phyloP scores from a whole-genome alignment of 306 rosid genomes.

The cucumber (Cucumis sativus) region Cucumber_9930_V3 NC_026658.2:3267501-3268000 shows the following conservation, averaged over 20 bases:
- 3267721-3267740: slow-evolving; percentile 82
- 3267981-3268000: not conserved
- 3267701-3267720: slow-evolving; percentile 28
- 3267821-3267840: slow-evolving; percentile 77
- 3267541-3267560: slow-evolving; percentile 80
- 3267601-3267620: slow-evolving; percentile 8
- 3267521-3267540: slow-evolving; percentile 90
- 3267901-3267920: slow-evolving; percentile 59
- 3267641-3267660: not conserved
- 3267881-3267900: slow-evolving; percentile 76
- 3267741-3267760: slow-evolving; percentile 96
- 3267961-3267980: slow-evolving; percentile 41
- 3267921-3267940: slow-evolving; percentile 82
- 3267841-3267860: slow-evolving; percentile 75
- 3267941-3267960: slow-evolving; percentile 79
- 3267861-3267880: slow-evolving; percentile 71
- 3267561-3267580: slow-evolving; percentile 19
- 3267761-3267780: slow-evolving; percentile 79
- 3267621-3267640: slow-evolving; percentile 9
- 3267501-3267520: slow-evolving; percentile 46
- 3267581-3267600: slow-evolving; percentile 3
- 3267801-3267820: slow-evolving; percentile 68
- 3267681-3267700: not conserved
- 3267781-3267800: slow-evolving; percentile 94
- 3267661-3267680: not conserved